A percentile compares a stretch with the other conserved stretches of the same genome.
These are phyloP conservation scores for Brassica carinata DNA, from an alignment of 345 rosid species.

Conservation along the genomic window DNA sequence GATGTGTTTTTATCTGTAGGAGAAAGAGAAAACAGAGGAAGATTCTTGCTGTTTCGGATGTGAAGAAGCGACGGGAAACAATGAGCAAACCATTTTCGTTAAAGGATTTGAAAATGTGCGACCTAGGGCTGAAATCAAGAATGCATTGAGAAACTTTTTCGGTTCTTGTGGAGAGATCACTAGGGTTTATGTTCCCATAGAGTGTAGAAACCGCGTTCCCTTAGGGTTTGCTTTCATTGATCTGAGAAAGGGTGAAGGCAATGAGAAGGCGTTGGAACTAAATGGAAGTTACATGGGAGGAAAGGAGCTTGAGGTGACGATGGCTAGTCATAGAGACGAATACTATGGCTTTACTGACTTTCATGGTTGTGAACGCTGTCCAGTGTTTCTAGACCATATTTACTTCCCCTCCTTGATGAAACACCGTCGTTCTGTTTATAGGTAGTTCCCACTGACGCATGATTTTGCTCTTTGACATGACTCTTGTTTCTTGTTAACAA, in stretches of 20 bases:
- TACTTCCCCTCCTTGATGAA: neutral
- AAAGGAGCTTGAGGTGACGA: neutral
- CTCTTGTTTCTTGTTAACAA: neutral
- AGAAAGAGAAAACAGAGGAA: neutral
- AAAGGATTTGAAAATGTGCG: neutral
- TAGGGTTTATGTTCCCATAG: neutral
- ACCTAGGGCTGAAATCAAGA: neutral
- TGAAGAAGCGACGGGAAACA: neutral
- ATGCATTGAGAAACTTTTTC: neutral
- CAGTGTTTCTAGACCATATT: neutral
- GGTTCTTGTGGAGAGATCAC: constrained; percentile 4
- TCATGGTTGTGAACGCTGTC: neutral
- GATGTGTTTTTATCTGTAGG: neutral
- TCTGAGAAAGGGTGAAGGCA: neutral
- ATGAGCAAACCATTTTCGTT: neutral
- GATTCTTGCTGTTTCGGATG: neutral
- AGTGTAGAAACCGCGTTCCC: neutral
- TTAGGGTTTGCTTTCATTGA: neutral
- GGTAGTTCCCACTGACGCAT: neutral
- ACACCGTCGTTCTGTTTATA: neutral
- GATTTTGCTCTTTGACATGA: neutral
- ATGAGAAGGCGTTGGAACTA: neutral
- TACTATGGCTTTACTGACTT: neutral
- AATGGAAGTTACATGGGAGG: neutral
- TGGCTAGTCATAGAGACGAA: neutral